Conservation (phyloP, 1,139 yeast genomes). For the Magnusiomyces magnusii region DNA sequence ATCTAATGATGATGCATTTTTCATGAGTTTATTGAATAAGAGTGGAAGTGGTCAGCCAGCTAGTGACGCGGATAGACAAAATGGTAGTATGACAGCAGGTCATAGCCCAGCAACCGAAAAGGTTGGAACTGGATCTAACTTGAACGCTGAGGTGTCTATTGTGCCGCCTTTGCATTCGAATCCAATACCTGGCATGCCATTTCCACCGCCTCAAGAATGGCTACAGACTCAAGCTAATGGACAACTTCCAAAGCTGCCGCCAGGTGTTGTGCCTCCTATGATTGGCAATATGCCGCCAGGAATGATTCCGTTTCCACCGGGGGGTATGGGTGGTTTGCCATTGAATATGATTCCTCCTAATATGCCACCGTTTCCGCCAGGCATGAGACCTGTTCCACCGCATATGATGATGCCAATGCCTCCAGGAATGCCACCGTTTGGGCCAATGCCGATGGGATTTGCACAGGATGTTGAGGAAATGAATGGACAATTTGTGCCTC, state of each 20-base stretch:
- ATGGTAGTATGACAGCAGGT: background rate
- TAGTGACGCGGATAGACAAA: background rate
- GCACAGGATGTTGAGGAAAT: background rate
- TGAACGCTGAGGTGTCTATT: background rate
- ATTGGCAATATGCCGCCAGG: conserved; percentile 2
- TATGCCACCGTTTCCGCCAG: background rate
- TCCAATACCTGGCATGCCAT: background rate
- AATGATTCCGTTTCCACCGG: conserved; percentile 4
- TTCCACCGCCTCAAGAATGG: conserved; percentile 1
- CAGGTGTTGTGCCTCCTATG: conserved; percentile 5
- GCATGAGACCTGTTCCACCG: background rate
- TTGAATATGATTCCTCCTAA: background rate
- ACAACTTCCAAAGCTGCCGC: background rate
- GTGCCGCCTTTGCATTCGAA: background rate
- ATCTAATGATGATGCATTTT: conserved; percentile 25
- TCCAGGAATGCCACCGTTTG: conserved; percentile 4
- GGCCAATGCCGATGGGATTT: background rate
- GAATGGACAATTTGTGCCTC: background rate
- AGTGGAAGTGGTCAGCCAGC: conserved; percentile 7
- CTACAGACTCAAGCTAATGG: background rate
- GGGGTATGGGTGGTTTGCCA: background rate
- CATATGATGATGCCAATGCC: conserved; percentile 1
- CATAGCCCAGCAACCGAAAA: background rate
- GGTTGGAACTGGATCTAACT: background rate
- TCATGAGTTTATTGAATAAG: conserved; percentile 27